Base-by-base conservation (phyloP, 306 rosid species). In the Dryas octopetala region DNA sequence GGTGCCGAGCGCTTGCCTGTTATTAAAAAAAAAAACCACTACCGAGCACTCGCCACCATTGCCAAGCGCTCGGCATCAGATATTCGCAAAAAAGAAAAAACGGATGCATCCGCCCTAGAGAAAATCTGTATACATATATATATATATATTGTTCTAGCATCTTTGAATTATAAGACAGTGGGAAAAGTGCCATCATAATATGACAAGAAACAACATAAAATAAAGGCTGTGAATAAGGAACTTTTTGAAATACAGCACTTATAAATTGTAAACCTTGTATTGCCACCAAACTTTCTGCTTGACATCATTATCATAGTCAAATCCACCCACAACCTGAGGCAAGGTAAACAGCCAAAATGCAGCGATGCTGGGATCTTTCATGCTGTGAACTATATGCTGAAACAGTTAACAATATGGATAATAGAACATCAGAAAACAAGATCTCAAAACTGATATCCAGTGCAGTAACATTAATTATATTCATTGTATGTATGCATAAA, bases 331-430 rank as follows among this genome's bases (percentile, higher is more conserved):
- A 75, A 95, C 81, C 88, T 90, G 96, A 68, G 98, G 98, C 84
- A 89, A 87, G 66, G 96, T 91, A 62, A 91, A 41, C 76, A 95
- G 75, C 98, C 97, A 95, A 88, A 95, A 95, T 63, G 97, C 96
- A 79, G 98, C 98, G 59, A 91, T 90, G 82, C 92, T 86, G 76
- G 98, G 98, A 83, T 95, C 97, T 76, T 89, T 95, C 97, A 95
- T 90, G 90, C 97, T 90, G 68, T 95, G 85, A 76, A 74, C 85
- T 78, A 95, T 90, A 86, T 95, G 91, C 98, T 95, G 96, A 71
- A 77, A 75, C 73, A 78, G 52, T 45, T 45, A 46, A 70, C 59
- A 62, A 10, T 13, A 67, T 14, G 48, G 71, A 78, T 14, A 74
- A 71, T 66, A 45, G 45, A 71, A 80, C 62, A 76, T 83, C 66